These are phyloP conservation scores for Lachnellula willkommii DNA, from an alignment of 2,329 filamentous ascomycete genomes.

Conservation along the genomic window DNA sequence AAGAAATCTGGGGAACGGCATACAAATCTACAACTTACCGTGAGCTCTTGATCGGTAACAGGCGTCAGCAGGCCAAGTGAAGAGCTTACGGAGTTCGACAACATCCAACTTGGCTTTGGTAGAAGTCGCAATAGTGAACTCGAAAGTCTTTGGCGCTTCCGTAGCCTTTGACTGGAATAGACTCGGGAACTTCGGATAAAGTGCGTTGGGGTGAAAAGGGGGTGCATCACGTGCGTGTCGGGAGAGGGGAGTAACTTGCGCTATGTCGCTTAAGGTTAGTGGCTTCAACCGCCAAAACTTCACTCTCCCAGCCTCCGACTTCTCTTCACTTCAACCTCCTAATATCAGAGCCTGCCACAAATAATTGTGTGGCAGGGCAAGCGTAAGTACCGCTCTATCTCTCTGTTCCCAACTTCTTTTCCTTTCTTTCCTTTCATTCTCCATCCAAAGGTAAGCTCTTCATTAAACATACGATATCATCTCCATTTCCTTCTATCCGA, in stretches of 20 bases:
- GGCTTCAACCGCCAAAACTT: background rate
- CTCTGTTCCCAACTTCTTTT: background rate
- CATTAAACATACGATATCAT: background rate
- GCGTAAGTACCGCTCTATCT: background rate
- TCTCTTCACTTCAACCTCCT: background rate
- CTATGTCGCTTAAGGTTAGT: background rate
- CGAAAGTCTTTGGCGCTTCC: no score
- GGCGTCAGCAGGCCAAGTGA: no score
- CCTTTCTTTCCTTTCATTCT: background rate
- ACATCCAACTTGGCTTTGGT: no score
- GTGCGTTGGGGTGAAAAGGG: no score
- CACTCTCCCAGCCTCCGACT: background rate
- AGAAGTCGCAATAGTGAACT: no score
- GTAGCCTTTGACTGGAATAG: no score
- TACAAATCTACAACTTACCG: no score
- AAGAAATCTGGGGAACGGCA: no score
- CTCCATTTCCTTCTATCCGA: background rate
- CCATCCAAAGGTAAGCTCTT: background rate
- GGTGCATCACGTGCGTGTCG: no score
- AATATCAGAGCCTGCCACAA: background rate
- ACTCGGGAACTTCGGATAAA: no score
- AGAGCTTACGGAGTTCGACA: no score
- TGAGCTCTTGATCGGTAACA: no score
- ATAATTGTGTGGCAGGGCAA: background rate
- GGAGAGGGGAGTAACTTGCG: background rate